Percentiles rank a stretch among this genome's conserved stretches.
Evolutionary conservation across 768 basidiomycete genomes (phyloP).

Genomic region (Scleroderma bovista): DNA sequence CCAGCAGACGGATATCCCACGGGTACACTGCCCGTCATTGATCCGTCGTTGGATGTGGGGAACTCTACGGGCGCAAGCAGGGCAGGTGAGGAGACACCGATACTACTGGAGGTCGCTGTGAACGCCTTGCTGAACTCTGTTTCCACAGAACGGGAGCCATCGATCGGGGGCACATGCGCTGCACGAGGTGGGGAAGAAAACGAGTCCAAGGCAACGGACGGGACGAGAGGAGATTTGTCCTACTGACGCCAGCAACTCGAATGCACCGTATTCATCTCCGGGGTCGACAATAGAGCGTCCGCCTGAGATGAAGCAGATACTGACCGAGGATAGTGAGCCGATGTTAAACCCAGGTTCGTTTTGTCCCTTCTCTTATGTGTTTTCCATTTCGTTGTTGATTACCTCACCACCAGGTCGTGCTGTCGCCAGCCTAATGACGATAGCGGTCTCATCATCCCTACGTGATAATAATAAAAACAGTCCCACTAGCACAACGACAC

Average conservation of each 20-base stretch:
- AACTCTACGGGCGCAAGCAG: slow-evolving; percentile 11
- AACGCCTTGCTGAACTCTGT: slow-evolving; percentile 29
- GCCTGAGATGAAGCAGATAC: slow-evolving; percentile 47
- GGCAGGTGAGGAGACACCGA: slow-evolving; percentile 17
- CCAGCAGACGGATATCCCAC: slow-evolving; percentile 14
- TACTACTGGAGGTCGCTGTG: slow-evolving; percentile 23
- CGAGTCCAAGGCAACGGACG: slow-evolving; percentile 10
- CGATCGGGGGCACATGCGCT: slow-evolving; percentile 3
- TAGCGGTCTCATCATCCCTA: no score
- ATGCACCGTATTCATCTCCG: slow-evolving; percentile 23
- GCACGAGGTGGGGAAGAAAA: slow-evolving; percentile 1
- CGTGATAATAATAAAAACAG: no score
- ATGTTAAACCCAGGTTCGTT: slow-evolving; percentile 63
- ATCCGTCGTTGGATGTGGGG: slow-evolving; percentile 33
- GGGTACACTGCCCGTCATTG: slow-evolving; percentile 27
- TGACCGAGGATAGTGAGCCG: slow-evolving; percentile 59
- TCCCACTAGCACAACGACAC: no score
- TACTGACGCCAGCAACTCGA: neutral
- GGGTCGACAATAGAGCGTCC: slow-evolving; percentile 28
- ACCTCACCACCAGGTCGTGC: no score
- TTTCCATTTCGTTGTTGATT: no score
- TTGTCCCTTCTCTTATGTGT: neutral
- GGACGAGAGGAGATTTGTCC: slow-evolving; percentile 8
- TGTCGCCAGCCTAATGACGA: no score
- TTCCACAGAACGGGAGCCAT: slow-evolving; percentile 27